A percentile compares a stretch with the other conserved stretches of the same genome.
Conservation (phyloP, 306 rosid genomes). For the Benincasa hispida region DNA sequence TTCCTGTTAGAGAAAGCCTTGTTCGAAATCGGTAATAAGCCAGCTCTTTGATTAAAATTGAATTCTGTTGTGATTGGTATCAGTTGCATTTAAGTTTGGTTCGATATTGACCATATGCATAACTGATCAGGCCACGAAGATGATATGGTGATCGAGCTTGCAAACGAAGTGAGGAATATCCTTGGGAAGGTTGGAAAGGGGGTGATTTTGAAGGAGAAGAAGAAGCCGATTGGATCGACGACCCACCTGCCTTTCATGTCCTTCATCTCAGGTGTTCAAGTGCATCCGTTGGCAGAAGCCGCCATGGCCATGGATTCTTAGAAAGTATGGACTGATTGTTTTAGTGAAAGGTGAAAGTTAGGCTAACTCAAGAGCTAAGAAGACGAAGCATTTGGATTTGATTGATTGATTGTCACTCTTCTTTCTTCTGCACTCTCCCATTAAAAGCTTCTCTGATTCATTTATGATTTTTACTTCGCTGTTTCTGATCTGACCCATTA, state of each 20-base stretch:
- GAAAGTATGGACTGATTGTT: neutral
- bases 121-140: slow-evolving; percentile 64
- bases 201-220: slow-evolving; percentile 25
- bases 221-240: slow-evolving; percentile 26
- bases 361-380: neutral
- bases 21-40: slow-evolving; percentile 57
- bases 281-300: slow-evolving; percentile 63
- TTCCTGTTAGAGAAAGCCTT: slow-evolving; percentile 76
- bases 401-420: neutral
- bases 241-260: slow-evolving; percentile 40
- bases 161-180: slow-evolving; percentile 73
- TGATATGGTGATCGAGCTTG: slow-evolving; percentile 76
- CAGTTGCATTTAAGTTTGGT: neutral
- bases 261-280: slow-evolving; percentile 38
- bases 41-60: neutral
- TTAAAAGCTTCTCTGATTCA: neutral
- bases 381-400: neutral
- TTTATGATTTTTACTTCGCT: neutral
- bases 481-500: slow-evolving; percentile 1
- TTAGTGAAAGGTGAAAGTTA: neutral
- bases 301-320: slow-evolving; percentile 57
- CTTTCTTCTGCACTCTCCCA: neutral
- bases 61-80: neutral
- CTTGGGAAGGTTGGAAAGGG: slow-evolving; percentile 42
- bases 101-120: neutral